Percentiles rank a stretch among this genome's conserved stretches.
Conservation (phyloP, 2,329 filamentous ascomycete genomes). For the Akanthomyces uredinophilus region DNA sequence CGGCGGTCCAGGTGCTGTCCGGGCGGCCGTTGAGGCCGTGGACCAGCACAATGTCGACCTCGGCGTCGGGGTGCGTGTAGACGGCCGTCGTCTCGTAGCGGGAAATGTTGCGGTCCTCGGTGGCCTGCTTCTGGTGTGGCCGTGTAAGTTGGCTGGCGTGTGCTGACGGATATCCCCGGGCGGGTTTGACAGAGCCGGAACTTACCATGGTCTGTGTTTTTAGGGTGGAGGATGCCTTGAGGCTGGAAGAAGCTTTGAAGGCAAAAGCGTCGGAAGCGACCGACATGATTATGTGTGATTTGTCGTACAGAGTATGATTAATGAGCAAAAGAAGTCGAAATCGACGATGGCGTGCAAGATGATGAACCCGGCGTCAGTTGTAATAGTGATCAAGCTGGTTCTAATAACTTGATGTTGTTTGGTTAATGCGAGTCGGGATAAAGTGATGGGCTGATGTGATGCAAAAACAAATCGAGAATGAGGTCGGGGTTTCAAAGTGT, state of each 20-base stretch:
- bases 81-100: slow-evolving; percentile 57
- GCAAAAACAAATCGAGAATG: background rate
- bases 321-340: background rate
- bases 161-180: background rate
- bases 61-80: slow-evolving; percentile 53
- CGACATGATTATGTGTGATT: slow-evolving; percentile 1
- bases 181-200: background rate
- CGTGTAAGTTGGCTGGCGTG: slow-evolving; percentile 5
- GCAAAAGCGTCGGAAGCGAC: background rate
- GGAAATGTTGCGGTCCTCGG: slow-evolving; percentile 24
- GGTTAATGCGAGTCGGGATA: background rate
- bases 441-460: background rate
- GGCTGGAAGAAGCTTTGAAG: background rate
- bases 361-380: background rate
- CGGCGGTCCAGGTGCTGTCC: slow-evolving; percentile 55
- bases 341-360: background rate
- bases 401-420: background rate
- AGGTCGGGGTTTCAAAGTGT: background rate
- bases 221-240: background rate
- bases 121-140: slow-evolving; percentile 33
- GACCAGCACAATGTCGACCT: slow-evolving; percentile 63
- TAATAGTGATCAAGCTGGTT: background rate
- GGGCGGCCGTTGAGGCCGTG: slow-evolving; percentile 67
- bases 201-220: slow-evolving; percentile 6
- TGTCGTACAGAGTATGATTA: background rate